Percentiles rank a stretch among this genome's conserved stretches.
These are phyloP conservation scores for Saccharomycopsis malanga DNA, from an alignment of 805 yeast species.

Conservation along the genomic window DNA sequence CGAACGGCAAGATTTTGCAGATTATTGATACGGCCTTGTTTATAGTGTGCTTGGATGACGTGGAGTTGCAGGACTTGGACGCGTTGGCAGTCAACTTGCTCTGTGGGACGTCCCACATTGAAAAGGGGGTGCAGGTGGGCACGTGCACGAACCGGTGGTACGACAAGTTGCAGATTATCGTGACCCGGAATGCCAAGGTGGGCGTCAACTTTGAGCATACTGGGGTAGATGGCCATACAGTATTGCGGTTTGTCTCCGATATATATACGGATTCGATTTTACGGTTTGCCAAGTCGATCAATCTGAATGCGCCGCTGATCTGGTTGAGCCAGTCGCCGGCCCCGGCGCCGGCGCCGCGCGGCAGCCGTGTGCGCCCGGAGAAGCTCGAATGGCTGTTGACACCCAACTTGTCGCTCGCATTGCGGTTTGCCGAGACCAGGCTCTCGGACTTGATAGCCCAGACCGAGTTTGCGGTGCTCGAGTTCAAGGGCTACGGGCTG, in stretches of 20 bases:
- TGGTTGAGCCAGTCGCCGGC: slow-evolving; percentile 35
- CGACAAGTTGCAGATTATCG: slow-evolving; percentile 81
- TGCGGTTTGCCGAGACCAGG: slow-evolving; percentile 87
- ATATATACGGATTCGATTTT: slow-evolving; percentile 87
- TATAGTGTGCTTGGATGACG: slow-evolving; percentile 76
- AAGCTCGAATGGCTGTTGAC: slow-evolving; percentile 86
- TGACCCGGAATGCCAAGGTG: slow-evolving; percentile 83
- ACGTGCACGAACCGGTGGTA: slow-evolving; percentile 95
- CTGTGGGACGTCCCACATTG: slow-evolving; percentile 74
- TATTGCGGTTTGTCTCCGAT: slow-evolving; percentile 78
- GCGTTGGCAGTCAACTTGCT: slow-evolving; percentile 77
- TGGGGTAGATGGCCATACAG: slow-evolving; percentile 95
- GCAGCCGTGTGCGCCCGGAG: slow-evolving; percentile 64
- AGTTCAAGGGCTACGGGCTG: slow-evolving; percentile 64
- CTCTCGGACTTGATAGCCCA: slow-evolving; percentile 82
- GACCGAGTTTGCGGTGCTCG: slow-evolving; percentile 77
- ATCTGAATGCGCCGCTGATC: slow-evolving; percentile 41
- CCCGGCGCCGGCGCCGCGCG: slow-evolving; percentile 36
- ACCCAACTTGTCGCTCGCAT: slow-evolving; percentile 65
- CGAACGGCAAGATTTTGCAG: slow-evolving; percentile 61
- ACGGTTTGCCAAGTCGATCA: slow-evolving; percentile 77
- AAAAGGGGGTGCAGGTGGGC: slow-evolving; percentile 85
- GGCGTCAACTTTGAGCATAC: slow-evolving; percentile 93
- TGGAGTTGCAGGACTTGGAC: slow-evolving; percentile 49
- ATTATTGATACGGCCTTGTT: slow-evolving; percentile 79